Base-by-base conservation (phyloP, 1,139 yeast species). In the Geotrichum histeridarum region DNA sequence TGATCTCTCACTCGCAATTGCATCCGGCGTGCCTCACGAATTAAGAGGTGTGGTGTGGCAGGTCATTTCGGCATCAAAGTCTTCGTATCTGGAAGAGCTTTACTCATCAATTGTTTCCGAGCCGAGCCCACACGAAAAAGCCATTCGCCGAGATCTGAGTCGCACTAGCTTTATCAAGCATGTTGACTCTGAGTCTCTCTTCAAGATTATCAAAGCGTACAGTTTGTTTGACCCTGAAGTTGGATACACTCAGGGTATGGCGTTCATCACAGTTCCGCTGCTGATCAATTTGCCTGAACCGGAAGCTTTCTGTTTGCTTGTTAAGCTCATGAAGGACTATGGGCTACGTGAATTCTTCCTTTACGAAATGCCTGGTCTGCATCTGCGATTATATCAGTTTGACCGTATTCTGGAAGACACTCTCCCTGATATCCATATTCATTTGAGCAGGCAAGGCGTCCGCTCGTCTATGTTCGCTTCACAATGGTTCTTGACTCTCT, bases 231-330 rank as follows among this genome's bases (percentile, higher is more conserved):
- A 93, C 66, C 84, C 88, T 0, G 97, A 90, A 55, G 96, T 93
- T 41, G 99, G 99, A 0, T 93, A 93, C 67, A 93, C 97, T 0
- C 98, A 93, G 69, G 98, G 99, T 6, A 89, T 93, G 96, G 95
- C 94, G 1, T 91, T 93, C 65, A 80, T 93, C 46, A 80, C 89
- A 0, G 90, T 89, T 8, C 98, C 98, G 0, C 71, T 93, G 53
- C 75, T 90, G 52, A 77, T 91, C 74, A 88, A 87, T 63, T 79
- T 89, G 82, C 79, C 63, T 42, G 96, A 91, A 62, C 77, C 84
- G 35, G 98, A 93, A 67, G 84, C 96, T 7, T 91, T 93, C 70
- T 83, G 94, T 58, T 69, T 91, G 61, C 74, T 93, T 55, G 89
- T 85, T 12, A 82, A 83, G 52, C 74, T 93, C 59, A 91, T 93